Conservation (phyloP, 208 protist genomes). For the Novymonas esmeraldas region DNA sequence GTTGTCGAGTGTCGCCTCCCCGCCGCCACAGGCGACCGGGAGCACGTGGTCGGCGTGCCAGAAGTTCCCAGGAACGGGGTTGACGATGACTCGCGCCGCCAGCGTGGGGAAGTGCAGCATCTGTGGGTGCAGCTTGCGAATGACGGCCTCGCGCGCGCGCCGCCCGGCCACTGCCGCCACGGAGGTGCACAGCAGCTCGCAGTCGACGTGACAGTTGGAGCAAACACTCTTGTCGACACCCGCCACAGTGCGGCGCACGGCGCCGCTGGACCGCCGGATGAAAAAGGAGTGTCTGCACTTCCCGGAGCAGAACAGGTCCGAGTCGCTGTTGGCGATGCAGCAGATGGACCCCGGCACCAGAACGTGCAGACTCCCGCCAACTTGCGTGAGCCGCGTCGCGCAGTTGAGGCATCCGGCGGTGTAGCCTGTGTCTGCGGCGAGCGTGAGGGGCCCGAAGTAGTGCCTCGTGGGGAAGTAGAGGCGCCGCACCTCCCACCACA, state of each 20-base stretch:
- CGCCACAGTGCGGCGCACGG: conserved; percentile 56
- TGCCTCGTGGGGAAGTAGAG: conserved; percentile 32
- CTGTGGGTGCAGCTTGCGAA: conserved; percentile 57
- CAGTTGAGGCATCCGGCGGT: conserved; percentile 42
- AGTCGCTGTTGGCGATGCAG: conserved; percentile 39
- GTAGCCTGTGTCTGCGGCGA: neutral
- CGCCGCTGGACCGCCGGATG: conserved; percentile 57
- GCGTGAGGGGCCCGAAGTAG: conserved; percentile 37
- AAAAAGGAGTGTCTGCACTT: conserved; percentile 65
- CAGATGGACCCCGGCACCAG: conserved; percentile 48
- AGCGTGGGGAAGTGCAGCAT: conserved; percentile 62
- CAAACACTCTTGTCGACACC: conserved; percentile 69
- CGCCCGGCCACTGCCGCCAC: conserved; percentile 22
- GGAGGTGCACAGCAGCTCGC: conserved; percentile 45
- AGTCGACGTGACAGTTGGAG: conserved; percentile 70
- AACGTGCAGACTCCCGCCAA: neutral
- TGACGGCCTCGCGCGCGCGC: conserved; percentile 28
- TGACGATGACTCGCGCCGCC: conserved; percentile 44
- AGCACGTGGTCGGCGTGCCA: conserved; percentile 88
- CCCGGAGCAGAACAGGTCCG: conserved; percentile 72
- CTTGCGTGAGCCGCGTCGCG: conserved; percentile 12
- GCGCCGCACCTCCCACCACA: conserved; percentile 56
- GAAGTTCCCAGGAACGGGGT: conserved; percentile 65
- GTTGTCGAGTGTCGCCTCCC: conserved; percentile 65
- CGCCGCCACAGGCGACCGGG: conserved; percentile 68